These are phyloP conservation scores for Xylariaceae sp. DNA, from an alignment of 2,329 filamentous ascomycete species.

Conservation along the genomic window DNA sequence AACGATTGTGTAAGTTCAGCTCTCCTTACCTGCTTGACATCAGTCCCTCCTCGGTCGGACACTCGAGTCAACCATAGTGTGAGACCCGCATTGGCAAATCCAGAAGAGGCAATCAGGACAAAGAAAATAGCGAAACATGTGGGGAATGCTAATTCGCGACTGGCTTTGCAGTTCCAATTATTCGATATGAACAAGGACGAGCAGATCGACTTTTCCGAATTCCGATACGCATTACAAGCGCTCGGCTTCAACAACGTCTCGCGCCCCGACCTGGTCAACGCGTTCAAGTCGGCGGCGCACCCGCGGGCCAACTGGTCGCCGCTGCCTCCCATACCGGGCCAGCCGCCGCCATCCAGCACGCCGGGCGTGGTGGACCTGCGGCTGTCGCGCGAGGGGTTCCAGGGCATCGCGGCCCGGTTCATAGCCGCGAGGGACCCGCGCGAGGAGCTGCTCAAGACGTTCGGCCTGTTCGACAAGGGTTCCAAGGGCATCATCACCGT, in stretches of 20 bases:
- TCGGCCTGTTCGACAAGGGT: conserved; percentile 88
- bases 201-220: conserved; percentile 94
- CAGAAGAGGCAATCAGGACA: too few relatives aligned
- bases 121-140: too few relatives aligned
- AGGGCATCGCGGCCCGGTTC: conserved; percentile 70
- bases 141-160: conserved; percentile 12
- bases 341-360: conserved; percentile 45
- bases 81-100: too few relatives aligned
- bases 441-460: conserved; percentile 87
- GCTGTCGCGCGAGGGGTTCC: conserved; percentile 67
- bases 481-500: conserved; percentile 87
- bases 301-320: conserved; percentile 55
- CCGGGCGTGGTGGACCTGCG: conserved; percentile 61
- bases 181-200: conserved; percentile 96
- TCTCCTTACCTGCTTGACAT: neutral
- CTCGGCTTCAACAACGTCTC: conserved; percentile 81
- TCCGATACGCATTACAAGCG: conserved; percentile 92
- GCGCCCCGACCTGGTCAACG: conserved; percentile 75
- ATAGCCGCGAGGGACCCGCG: conserved; percentile 79
- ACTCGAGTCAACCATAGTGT: too few relatives aligned
- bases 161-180: conserved; percentile 65
- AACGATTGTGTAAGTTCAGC: conserved; percentile 74
- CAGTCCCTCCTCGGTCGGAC: too few relatives aligned
- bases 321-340: conserved; percentile 36
- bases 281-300: conserved; percentile 76